These are phyloP conservation scores for Paramyrothecium roridum DNA, from an alignment of 2,329 filamentous ascomycete species.

Conservation along the genomic window DNA sequence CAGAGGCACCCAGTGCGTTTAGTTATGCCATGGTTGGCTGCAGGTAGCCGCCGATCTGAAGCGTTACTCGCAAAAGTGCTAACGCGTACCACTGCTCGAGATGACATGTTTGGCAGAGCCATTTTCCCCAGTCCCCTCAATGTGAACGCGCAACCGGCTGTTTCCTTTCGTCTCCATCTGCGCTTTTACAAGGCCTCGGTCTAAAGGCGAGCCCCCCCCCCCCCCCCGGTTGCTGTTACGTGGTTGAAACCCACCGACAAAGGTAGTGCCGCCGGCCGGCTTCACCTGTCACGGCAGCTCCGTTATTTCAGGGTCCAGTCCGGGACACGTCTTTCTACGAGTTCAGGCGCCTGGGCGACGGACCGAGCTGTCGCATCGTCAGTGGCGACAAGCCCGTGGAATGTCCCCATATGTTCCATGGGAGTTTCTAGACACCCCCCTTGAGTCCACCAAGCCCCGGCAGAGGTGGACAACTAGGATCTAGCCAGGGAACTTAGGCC, in stretches of 20 bases:
- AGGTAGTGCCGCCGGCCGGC: neutral
- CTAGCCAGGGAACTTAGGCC: neutral
- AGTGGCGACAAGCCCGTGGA: constrained; percentile 3
- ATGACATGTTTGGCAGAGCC: neutral
- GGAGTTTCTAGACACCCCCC: neutral
- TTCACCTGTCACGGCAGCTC: neutral
- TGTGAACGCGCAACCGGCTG: no score
- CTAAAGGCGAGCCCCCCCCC: no score
- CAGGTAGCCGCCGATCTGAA: neutral
- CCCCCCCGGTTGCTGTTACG: neutral
- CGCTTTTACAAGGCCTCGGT: no score
- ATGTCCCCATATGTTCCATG: constrained; percentile 11
- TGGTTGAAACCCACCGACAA: neutral
- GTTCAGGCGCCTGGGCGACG: neutral
- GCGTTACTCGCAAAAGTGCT: neutral
- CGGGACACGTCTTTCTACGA: neutral
- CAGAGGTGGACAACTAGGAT: neutral
- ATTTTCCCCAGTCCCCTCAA: neutral
- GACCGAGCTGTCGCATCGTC: neutral
- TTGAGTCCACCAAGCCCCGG: neutral
- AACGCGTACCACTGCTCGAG: neutral
- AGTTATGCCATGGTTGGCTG: neutral
- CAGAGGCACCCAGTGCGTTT: neutral
- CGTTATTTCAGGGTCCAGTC: neutral
- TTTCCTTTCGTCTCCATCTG: no score